These are phyloP conservation scores for Maudiozyma serrabonitensis DNA, from an alignment of 805 yeast genomes.

Conservation along the genomic window DNA sequence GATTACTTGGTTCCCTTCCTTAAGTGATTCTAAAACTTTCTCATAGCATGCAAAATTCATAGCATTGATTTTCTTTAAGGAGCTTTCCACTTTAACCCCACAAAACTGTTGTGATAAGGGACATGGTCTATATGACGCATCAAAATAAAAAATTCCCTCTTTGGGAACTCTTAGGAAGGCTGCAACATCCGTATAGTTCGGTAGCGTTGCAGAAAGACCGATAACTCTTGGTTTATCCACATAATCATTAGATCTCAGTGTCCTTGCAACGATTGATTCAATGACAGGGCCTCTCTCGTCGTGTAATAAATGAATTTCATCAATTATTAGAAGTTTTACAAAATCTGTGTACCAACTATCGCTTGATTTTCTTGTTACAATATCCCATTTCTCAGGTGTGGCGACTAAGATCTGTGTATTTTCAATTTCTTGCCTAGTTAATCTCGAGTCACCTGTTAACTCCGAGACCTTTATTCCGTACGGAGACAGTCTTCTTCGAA, in stretches of 20 bases:
- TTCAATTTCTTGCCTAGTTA: slow-evolving; percentile 64
- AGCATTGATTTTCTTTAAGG: slow-evolving; percentile 66
- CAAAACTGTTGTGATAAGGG: slow-evolving; percentile 83
- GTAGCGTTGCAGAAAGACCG: slow-evolving; percentile 88
- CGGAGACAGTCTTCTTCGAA: slow-evolving; percentile 53
- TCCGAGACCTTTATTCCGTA: slow-evolving; percentile 72
- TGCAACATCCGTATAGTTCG: slow-evolving; percentile 83
- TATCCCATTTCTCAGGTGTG: slow-evolving; percentile 98
- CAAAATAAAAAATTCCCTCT: slow-evolving; percentile 68
- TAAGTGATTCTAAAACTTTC: slow-evolving; percentile 53
- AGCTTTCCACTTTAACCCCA: slow-evolving; percentile 77
- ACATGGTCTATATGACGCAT: slow-evolving; percentile 79
- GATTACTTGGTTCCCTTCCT: slow-evolving; percentile 67
- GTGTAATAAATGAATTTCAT: slow-evolving; percentile 86
- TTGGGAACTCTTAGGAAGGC: slow-evolving; percentile 60
- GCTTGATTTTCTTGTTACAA: slow-evolving; percentile 72
- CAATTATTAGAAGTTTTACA: slow-evolving; percentile 69
- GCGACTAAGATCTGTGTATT: slow-evolving; percentile 80
- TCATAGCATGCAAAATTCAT: slow-evolving; percentile 90
- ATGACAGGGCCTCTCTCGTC: slow-evolving; percentile 94
- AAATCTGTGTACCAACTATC: slow-evolving; percentile 55
- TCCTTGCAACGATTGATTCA: slow-evolving; percentile 78
- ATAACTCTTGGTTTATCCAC: slow-evolving; percentile 55
- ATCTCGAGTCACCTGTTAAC: slow-evolving; percentile 79
- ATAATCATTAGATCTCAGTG: slow-evolving; percentile 36